These are phyloP conservation scores for Fusarium sterilihyphosum DNA, from an alignment of 2,329 filamentous ascomycete species.

Conservation along the genomic window DNA sequence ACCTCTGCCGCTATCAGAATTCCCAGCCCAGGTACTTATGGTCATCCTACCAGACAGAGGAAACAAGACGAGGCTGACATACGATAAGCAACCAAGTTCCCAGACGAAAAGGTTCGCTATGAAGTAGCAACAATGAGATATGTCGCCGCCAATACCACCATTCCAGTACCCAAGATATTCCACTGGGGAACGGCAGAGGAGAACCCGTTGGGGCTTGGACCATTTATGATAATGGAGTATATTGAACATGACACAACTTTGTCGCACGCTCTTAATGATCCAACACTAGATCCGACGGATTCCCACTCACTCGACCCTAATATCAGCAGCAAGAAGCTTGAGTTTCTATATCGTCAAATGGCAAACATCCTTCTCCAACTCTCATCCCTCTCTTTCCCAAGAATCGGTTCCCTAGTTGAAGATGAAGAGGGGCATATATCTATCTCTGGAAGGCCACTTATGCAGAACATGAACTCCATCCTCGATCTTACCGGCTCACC, in stretches of 20 bases:
- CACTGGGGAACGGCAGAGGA: background rate
- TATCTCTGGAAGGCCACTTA: background rate
- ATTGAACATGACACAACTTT: background rate
- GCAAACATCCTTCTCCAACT: background rate
- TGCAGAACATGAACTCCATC: background rate
- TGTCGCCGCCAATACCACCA: background rate
- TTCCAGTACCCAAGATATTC: background rate
- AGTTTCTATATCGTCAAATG: background rate
- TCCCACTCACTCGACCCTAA: rapidly evolving
- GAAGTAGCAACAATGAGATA: background rate
- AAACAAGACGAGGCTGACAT: rapidly evolving
- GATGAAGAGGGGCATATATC: background rate
- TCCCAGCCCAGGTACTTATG: background rate
- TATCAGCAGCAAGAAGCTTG: rapidly evolving
- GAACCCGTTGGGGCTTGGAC: background rate
- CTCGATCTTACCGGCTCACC: background rate
- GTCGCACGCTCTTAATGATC: background rate
- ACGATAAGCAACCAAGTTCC: background rate
- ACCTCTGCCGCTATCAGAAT: background rate
- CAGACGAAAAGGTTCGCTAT: background rate
- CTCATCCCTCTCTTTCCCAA: background rate
- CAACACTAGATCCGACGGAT: background rate
- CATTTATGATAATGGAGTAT: background rate
- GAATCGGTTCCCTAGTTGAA: background rate
- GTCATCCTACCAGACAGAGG: rapidly evolving